Conservation (phyloP, 257 asterid genomes). For the Jacaranda copaia region DNA sequence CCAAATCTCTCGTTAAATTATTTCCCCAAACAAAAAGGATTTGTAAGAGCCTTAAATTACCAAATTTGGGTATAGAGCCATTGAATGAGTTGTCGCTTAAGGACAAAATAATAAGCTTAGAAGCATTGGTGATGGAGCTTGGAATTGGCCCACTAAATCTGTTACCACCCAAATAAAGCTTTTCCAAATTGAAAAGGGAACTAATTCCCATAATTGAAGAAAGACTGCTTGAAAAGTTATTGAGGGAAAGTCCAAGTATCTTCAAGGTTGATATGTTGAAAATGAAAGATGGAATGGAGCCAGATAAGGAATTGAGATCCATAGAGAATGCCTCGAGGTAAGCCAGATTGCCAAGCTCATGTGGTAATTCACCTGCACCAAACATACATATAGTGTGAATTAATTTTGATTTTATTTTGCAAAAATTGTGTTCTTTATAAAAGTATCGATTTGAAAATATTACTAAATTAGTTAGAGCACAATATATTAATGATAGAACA, state of each 20-base stretch:
- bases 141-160: too few species aligned
- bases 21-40: constrained; percentile 34
- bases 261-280: constrained; percentile 1
- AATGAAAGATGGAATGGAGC: not conserved
- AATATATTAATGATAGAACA: too few species aligned
- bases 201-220: not conserved
- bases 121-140: too few species aligned
- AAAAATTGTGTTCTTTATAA: too few species aligned
- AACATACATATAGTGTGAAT: too few species aligned
- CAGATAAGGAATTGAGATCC: not conserved
- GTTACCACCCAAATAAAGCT: not conserved
- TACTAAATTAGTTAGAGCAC: too few species aligned
- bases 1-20: constrained; percentile 45
- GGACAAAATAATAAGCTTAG: too few species aligned
- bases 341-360: too few species aligned
- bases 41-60: constrained; percentile 37
- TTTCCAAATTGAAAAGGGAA: constrained; percentile 1
- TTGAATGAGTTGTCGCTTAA: constrained; percentile 18
- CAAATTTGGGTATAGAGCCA: constrained; percentile 43
- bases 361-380: too few species aligned
- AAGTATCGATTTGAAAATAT: too few species aligned
- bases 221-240: not conserved
- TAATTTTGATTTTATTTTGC: too few species aligned
- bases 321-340: not conserved
- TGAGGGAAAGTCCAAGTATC: not conserved